Percentiles rank a stretch among this genome's conserved stretches.
phyloP scores from a whole-genome alignment of 2,329 filamentous ascomycete genomes.

The Fusarium coffeatum region DNA sequence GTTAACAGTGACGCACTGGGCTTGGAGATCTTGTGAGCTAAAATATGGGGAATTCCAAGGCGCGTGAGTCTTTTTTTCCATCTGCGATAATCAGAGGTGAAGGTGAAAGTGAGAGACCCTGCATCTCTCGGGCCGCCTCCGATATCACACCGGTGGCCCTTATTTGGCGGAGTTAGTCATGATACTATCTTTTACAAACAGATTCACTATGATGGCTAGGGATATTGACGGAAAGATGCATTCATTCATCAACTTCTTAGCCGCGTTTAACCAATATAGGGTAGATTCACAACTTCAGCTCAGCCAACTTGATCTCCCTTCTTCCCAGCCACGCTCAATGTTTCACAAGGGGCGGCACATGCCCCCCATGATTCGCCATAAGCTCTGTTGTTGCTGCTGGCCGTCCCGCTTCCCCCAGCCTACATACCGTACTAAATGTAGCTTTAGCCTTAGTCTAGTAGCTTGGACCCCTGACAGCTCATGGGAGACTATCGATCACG shows the following conservation, averaged over 20 bases:
- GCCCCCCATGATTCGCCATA: conserved; percentile 39
- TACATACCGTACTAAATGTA: not conserved
- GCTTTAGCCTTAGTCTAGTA: not conserved
- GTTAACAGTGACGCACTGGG: conserved; percentile 38
- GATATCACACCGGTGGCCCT: conserved; percentile 8
- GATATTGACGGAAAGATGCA: not conserved
- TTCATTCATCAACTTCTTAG: not conserved
- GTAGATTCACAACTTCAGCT: conserved; percentile 2
- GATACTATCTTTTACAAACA: not conserved
- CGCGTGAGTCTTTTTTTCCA: conserved; percentile 26
- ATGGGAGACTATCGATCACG: conserved; percentile 37
- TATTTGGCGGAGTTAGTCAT: not conserved
- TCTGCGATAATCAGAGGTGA: not conserved
- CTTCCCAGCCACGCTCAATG: conserved; percentile 27
- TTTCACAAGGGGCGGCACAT: conserved; percentile 42
- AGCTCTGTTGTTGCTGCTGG: conserved; percentile 1
- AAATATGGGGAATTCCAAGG: conserved; percentile 40
- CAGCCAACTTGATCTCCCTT: not conserved
- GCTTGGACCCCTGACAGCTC: conserved; percentile 20
- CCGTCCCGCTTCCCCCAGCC: conserved; percentile 7
- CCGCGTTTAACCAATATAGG: not conserved
- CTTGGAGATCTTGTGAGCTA: conserved; percentile 44
- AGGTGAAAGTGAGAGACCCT: not conserved
- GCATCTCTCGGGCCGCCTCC: not conserved
- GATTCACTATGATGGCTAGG: not conserved